phyloP scores from a whole-genome alignment of 306 rosid genomes.

The Mucuna pruriens region DNA sequence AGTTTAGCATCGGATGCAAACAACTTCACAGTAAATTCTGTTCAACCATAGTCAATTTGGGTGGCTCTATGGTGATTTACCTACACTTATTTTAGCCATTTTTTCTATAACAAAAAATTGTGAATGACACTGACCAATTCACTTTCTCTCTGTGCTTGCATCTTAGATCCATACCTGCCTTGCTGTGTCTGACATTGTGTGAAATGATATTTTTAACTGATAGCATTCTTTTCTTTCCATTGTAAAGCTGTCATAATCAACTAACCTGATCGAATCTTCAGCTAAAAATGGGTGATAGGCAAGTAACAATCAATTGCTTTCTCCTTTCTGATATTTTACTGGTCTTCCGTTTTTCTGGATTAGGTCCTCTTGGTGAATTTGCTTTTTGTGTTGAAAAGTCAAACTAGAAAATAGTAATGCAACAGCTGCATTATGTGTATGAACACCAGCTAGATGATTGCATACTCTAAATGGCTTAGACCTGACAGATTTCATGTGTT shows the following conservation, averaged over 20 bases:
- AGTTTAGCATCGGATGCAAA: constrained; percentile 33
- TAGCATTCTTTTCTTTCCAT: constrained; percentile 9
- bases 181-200: not conserved
- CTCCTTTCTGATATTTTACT: not conserved
- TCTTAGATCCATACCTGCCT: not conserved
- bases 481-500: not conserved
- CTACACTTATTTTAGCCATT: not conserved
- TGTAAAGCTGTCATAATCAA: constrained; percentile 17
- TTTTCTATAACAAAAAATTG: not conserved
- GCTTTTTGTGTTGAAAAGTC: not conserved
- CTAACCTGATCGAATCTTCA: not conserved
- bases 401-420: not conserved
- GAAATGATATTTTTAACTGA: constrained; percentile 15
- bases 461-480: not conserved
- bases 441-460: not conserved
- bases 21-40: constrained; percentile 34
- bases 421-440: not conserved
- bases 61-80: constrained; percentile 3
- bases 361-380: not conserved
- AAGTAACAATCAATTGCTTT: not conserved
- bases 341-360: not conserved
- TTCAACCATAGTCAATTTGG: constrained; percentile 7
- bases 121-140: not conserved
- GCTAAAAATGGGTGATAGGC: not conserved
- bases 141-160: constrained; percentile 21